Percentiles rank a stretch among this genome's conserved stretches.
Conservation (phyloP, 129 eudicot genomes). For the Pseudognaphalium luteoalbum region DNA sequence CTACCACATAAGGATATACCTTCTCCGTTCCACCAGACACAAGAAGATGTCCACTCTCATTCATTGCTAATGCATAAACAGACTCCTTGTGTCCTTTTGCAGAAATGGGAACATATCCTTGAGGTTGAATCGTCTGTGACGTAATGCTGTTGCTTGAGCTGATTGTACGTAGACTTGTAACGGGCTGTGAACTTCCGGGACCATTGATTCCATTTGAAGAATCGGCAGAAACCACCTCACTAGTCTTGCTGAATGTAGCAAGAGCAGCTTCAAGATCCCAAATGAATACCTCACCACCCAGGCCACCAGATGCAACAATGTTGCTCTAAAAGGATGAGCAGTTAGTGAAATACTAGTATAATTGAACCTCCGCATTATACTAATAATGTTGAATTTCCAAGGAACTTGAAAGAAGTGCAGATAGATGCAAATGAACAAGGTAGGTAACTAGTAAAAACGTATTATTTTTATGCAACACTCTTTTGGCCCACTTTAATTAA, state of each 20-base stretch:
- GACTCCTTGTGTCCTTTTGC: constrained; percentile 99
- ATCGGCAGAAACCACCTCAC: constrained; percentile 53
- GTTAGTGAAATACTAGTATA: constrained; percentile 9
- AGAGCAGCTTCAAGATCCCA: constrained; percentile 96
- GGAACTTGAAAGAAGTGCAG: background rate
- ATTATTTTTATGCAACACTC: background rate
- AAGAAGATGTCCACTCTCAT: constrained; percentile 75
- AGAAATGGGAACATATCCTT: constrained; percentile 66
- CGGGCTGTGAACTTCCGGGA: constrained; percentile 45
- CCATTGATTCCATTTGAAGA: constrained; percentile 59
- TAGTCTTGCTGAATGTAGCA: constrained; percentile 55
- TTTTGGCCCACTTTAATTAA: background rate
- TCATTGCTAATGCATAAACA: constrained; percentile 90
- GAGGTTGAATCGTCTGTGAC: constrained; percentile 61
- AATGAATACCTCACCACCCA: constrained; percentile 90
- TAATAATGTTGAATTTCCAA: background rate
- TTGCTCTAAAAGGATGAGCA: constrained; percentile 49
- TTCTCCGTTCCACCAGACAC: constrained; percentile 98
- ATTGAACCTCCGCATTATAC: constrained; percentile 1
- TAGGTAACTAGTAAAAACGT: background rate
- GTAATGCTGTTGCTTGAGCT: constrained; percentile 77
- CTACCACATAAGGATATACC: constrained; percentile 43
- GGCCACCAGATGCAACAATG: constrained; percentile 83
- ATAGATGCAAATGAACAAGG: background rate
- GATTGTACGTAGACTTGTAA: constrained; percentile 66